A percentile compares a stretch with the other conserved stretches of the same genome.
phyloP scores from a whole-genome alignment of 2,329 filamentous ascomycete genomes.

The Alternaria viburni region DNA sequence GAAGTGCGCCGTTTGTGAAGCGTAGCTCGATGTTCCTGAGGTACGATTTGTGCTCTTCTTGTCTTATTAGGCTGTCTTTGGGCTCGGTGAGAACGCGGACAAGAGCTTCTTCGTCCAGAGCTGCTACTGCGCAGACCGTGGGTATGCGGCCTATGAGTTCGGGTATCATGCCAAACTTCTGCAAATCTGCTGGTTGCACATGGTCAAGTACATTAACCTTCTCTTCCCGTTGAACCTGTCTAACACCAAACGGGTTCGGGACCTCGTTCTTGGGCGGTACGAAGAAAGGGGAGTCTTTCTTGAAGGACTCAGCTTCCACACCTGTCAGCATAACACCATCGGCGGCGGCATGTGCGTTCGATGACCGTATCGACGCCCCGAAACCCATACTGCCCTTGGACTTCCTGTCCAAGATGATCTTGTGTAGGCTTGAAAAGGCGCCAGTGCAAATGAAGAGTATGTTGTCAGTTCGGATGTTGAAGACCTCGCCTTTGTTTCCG shows the following conservation, averaged over 20 bases:
- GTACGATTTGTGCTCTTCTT: slow-evolving; percentile 88
- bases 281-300: slow-evolving; percentile 65
- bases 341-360: slow-evolving; percentile 56
- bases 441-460: slow-evolving; percentile 98
- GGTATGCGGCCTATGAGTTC: slow-evolving; percentile 96
- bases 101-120: slow-evolving; percentile 71
- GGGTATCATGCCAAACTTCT: slow-evolving; percentile 88
- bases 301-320: slow-evolving; percentile 65
- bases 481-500: slow-evolving; percentile 62
- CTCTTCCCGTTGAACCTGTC: slow-evolving; percentile 26
- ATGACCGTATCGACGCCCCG: slow-evolving; percentile 76
- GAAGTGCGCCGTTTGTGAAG: slow-evolving; percentile 83
- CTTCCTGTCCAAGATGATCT: slow-evolving; percentile 84
- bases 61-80: slow-evolving; percentile 82
- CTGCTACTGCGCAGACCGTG: slow-evolving; percentile 83
- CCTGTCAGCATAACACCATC: slow-evolving; percentile 64
- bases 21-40: slow-evolving; percentile 77
- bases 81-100: slow-evolving; percentile 92
- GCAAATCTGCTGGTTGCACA: slow-evolving; percentile 75
- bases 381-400: slow-evolving; percentile 89
- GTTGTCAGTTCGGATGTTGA: slow-evolving; percentile 87
- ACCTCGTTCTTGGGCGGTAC: slow-evolving; percentile 40
- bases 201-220: slow-evolving; percentile 70
- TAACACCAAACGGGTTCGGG: slow-evolving; percentile 28
- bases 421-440: slow-evolving; percentile 91